A percentile compares a stretch with the other conserved stretches of the same genome.
Conservation (phyloP, 306 rosid genomes). For the Quercus wislizeni region DNA sequence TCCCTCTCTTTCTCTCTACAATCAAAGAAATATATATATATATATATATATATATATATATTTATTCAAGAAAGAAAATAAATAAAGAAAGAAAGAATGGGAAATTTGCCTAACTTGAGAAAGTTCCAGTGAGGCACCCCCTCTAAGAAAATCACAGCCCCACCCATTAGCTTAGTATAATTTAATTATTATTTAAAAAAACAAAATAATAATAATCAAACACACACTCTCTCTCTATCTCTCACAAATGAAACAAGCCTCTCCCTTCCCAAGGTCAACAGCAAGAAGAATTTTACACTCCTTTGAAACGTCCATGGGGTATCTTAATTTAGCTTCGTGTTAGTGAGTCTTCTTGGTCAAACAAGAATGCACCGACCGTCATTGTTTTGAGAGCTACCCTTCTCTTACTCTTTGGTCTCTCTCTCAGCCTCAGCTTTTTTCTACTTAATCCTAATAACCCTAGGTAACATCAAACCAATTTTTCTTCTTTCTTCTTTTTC, state of each 20-base stretch:
- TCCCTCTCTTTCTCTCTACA: constrained; percentile 4
- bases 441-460: constrained; percentile 15
- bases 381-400: constrained; percentile 30
- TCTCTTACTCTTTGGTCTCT: neutral
- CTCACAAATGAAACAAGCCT: neutral
- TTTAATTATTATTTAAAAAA: neutral
- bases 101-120: constrained; percentile 17
- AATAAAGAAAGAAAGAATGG: neutral
- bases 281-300: constrained; percentile 20
- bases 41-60: neutral
- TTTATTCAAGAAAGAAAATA: neutral
- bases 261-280: constrained; percentile 40
- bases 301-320: constrained; percentile 44
- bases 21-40: neutral
- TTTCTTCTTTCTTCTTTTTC: no score
- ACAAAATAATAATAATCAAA: no score
- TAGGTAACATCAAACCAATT: neutral
- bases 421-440: neutral
- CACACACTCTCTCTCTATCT: neutral
- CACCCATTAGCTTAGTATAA: neutral
- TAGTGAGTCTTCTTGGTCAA: constrained; percentile 29
- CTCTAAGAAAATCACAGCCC: constrained; percentile 2
- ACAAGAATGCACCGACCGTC: constrained; percentile 38
- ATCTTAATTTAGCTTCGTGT: neutral
- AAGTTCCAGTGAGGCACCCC: constrained; percentile 27